These are phyloP conservation scores for Fusarium brachygibbosum DNA, from an alignment of 2,329 filamentous ascomycete genomes.

Conservation along the genomic window DNA sequence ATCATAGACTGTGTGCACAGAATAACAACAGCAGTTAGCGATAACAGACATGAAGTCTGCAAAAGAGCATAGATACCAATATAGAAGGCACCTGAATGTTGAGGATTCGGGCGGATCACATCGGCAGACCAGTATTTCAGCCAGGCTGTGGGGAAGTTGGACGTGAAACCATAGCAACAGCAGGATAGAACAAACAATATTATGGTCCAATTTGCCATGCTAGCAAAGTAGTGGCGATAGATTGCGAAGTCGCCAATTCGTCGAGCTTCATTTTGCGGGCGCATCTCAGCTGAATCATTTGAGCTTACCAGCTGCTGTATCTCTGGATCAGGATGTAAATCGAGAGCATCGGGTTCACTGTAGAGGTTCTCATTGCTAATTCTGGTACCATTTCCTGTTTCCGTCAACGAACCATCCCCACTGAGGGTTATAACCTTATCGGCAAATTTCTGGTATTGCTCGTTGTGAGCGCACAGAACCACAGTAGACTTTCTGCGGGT, in stretches of 20 bases:
- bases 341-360: not conserved
- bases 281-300: not conserved
- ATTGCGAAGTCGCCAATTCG: conserved; percentile 15
- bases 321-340: not conserved
- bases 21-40: conserved; percentile 9
- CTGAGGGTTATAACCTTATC: not conserved
- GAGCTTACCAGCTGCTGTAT: not conserved
- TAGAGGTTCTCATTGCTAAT: no score
- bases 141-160: conserved; percentile 33
- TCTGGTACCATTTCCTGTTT: no score
- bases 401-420: no score
- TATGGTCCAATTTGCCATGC: conserved; percentile 10
- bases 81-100: conserved; percentile 10
- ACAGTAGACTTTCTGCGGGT: not conserved
- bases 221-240: conserved; percentile 22
- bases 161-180: conserved; percentile 8
- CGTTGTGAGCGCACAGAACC: not conserved
- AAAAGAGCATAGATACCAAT: conserved; percentile 29
- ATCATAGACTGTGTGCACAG: conserved; percentile 13
- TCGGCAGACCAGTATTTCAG: conserved; percentile 41
- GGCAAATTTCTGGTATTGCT: not conserved
- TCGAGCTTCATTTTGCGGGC: conserved; percentile 7
- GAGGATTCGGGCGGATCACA: not conserved
- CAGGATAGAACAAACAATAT: not conserved
- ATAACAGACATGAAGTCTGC: conserved; percentile 6